phyloP scores from a whole-genome alignment of 1,284 basidiomycete species.

The Melampsora americana region DNA sequence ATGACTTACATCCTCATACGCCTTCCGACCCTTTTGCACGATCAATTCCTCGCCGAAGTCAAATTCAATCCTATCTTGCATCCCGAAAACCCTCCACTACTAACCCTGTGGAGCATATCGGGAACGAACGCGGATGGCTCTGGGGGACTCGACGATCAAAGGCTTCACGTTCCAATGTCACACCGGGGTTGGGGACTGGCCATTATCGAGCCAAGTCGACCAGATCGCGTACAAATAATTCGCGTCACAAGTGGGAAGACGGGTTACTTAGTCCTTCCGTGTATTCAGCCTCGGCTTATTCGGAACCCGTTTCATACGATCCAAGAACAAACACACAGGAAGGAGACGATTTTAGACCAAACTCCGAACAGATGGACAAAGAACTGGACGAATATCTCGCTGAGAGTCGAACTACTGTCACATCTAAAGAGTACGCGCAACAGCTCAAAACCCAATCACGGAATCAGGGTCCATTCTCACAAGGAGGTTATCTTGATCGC shows the following conservation, averaged over 20 bases:
- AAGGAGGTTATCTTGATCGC: constrained; percentile 5
- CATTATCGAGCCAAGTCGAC: constrained; percentile 24
- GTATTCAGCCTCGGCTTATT: neutral
- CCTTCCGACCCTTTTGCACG: constrained; percentile 11
- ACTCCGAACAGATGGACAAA: constrained; percentile 9
- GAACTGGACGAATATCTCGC: constrained; percentile 2
- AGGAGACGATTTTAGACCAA: neutral
- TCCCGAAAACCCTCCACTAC: neutral
- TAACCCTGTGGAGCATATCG: constrained; percentile 20
- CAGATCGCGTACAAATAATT: neutral
- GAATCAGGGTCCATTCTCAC: neutral
- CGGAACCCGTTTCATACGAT: neutral
- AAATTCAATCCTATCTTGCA: constrained; percentile 1
- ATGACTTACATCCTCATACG: neutral
- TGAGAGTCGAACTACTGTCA: constrained; percentile 3
- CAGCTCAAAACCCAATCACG: neutral
- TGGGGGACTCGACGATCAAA: constrained; percentile 23
- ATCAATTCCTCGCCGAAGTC: constrained; percentile 15
- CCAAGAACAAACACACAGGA: neutral
- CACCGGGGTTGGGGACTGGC: constrained; percentile 23
- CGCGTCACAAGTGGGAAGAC: neutral
- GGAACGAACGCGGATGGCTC: constrained; percentile 30
- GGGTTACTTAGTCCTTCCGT: neutral
- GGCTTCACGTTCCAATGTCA: constrained; percentile 1
- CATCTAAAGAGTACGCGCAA: constrained; percentile 3